Evolutionary conservation across 805 yeast species (phyloP).

Genomic region (Lipomyces orientalis): DNA sequence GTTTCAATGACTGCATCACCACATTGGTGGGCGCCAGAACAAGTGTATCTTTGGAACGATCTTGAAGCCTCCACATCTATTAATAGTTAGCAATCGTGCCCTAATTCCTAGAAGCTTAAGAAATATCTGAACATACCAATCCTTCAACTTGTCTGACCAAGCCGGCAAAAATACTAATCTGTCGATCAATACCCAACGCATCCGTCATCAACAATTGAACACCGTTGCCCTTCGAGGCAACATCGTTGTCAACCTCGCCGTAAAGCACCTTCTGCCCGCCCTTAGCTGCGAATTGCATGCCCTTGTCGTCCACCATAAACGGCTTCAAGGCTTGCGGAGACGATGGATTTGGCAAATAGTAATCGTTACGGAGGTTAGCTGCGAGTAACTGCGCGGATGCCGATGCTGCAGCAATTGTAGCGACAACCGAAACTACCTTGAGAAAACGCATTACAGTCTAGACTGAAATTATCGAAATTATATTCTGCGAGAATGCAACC

Average conservation of each 20-base stretch:
- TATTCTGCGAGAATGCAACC: neutral
- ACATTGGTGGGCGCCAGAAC: conserved; percentile 75
- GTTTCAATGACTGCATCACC: conserved; percentile 57
- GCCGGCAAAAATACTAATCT: conserved; percentile 67
- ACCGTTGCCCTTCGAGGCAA: conserved; percentile 22
- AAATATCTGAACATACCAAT: conserved; percentile 45
- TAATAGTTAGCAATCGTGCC: neutral
- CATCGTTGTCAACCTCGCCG: conserved; percentile 30
- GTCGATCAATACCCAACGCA: conserved; percentile 49
- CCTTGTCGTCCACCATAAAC: conserved; percentile 17
- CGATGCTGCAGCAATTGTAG: conserved; percentile 5
- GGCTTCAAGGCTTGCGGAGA: conserved; percentile 31
- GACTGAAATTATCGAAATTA: neutral
- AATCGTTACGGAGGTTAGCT: conserved; percentile 19
- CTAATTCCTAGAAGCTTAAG: neutral
- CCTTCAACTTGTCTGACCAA: conserved; percentile 69
- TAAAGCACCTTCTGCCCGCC: conserved; percentile 29
- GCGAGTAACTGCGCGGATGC: conserved; percentile 32
- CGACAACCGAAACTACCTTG: neutral
- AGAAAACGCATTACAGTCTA: conserved; percentile 1
- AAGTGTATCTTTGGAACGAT: conserved; percentile 51
- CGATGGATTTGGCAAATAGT: conserved; percentile 24
- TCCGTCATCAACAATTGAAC: conserved; percentile 46
- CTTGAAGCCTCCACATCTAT: conserved; percentile 51
- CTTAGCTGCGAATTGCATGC: neutral